These are phyloP conservation scores for Pichia sp. DNA, from an alignment of 1,139 yeast genomes.

Conservation along the genomic window DNA sequence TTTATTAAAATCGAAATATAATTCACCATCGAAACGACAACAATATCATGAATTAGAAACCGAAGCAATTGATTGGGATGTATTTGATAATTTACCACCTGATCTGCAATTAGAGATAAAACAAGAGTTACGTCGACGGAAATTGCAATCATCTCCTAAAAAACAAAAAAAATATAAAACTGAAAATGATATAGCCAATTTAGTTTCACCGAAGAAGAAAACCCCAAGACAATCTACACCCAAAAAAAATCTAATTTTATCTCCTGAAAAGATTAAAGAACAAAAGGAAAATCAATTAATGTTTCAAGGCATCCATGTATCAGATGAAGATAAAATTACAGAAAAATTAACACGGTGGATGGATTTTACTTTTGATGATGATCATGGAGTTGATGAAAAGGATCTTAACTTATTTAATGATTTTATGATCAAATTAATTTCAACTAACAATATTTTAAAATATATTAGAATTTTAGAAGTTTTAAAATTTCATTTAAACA, in stretches of 20 bases:
- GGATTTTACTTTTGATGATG: conserved; percentile 17
- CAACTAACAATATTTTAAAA: conserved; percentile 8
- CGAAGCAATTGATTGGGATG: conserved; percentile 43
- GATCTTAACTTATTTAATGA: conserved; percentile 24
- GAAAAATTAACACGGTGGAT: conserved; percentile 22
- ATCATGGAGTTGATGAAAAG: conserved; percentile 20
- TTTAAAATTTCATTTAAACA: background rate
- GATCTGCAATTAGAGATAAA: conserved; percentile 46
- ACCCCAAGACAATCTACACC: background rate
- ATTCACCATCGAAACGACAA: background rate
- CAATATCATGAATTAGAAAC: background rate
- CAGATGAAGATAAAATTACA: conserved; percentile 15
- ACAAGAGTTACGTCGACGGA: conserved; percentile 35
- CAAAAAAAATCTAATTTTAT: background rate
- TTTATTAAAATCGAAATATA: no score
- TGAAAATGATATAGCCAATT: conserved; percentile 15
- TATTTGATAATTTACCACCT: conserved; percentile 47
- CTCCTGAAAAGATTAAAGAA: conserved; percentile 8
- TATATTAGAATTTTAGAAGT: conserved; percentile 6
- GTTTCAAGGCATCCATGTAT: conserved; percentile 24
- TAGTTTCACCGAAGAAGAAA: conserved; percentile 20
- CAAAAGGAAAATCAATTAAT: conserved; percentile 6
- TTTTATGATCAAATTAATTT: conserved; percentile 22
- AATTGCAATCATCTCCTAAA: conserved; percentile 20
- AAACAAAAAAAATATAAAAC: conserved; percentile 7